Evolutionary conservation across 306 rosid species (phyloP), one percentile per base, ranked within the genome.

Genomic region (Gastrolobium bilobum): DNA sequence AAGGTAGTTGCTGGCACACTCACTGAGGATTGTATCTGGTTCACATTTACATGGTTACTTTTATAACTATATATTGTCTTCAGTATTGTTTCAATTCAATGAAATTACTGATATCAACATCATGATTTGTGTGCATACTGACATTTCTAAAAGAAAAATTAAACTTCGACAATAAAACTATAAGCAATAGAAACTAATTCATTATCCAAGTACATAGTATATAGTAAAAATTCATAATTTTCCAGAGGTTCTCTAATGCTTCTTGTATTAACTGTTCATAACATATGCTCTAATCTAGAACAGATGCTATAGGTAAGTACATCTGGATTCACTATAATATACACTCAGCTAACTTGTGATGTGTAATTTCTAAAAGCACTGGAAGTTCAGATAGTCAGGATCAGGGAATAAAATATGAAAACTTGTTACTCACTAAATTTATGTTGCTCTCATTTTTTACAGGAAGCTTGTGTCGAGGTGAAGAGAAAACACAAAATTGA

Each of bases 1-100:
- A 87, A 89, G 97, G 96, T 89, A 61, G 59, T n/a, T 58, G 71
- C 39, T 38, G 62, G 48, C 13, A 13, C 50, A 77, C 42, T 77
- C 42, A 43, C 51, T 46, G 33, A 37, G 37, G 65, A 54, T 10
- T 62, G 31, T 52, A 73, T 77, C 65, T 67, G 33, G n/a, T 52
- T 67, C 70, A 61, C 53, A 59, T 44, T 35, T 71, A 40, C 58
- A 71, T 71, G 75, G 46, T 69, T 80, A 38, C 30, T 63, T 73
- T 62, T 71, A 60, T 44, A 43, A 71, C 38, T 44, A 3, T 8
- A 29, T 37, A 0, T 6, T 69, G 44, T 60, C 52, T 52, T 62
- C 34, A n/a, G 2, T 66, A 1, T 30, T 35, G 7, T 66, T 14
- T 20, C 26, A 44, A 62, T 71, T 53, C 13, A 35, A 9, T 61